Conservation (phyloP, 148 eudicot species). For the Gaultheria prostrata region DNA sequence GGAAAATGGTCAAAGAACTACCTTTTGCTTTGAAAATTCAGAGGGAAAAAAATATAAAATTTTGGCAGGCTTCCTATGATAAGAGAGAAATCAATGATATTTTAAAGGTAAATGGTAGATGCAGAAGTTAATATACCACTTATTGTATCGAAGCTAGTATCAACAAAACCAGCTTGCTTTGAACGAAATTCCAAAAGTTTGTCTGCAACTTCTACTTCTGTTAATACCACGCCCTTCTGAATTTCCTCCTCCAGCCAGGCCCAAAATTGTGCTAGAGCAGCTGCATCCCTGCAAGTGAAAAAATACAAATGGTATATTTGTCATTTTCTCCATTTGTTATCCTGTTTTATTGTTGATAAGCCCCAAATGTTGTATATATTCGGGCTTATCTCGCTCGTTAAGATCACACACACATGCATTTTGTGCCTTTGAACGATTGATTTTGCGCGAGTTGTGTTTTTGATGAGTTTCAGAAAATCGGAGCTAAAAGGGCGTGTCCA, state of each 20-base stretch:
- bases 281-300: constrained; percentile 76
- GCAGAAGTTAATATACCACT: constrained; percentile 55
- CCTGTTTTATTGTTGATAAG: not conserved
- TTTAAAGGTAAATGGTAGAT: not conserved
- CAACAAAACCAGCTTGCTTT: constrained; percentile 82
- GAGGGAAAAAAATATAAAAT: not conserved
- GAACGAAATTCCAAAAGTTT: constrained; percentile 85
- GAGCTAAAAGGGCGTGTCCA: no score
- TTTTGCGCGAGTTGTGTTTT: no score
- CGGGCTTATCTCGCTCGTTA: no score
- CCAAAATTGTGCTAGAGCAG: constrained; percentile 87
- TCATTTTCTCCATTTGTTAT: not conserved
- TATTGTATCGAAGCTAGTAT: constrained; percentile 91
- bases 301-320: not conserved
- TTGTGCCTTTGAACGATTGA: no score
- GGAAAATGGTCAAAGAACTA: not conserved
- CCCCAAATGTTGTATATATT: no score
- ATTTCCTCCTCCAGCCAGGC: constrained; percentile 92
- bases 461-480: no score
- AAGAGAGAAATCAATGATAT: not conserved
- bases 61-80: not conserved
- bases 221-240: constrained; percentile 40
- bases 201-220: constrained; percentile 90
- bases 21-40: not conserved
- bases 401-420: no score